Evolutionary conservation across 768 basidiomycete genomes (phyloP).

Genomic region (Mycena maculata): DNA sequence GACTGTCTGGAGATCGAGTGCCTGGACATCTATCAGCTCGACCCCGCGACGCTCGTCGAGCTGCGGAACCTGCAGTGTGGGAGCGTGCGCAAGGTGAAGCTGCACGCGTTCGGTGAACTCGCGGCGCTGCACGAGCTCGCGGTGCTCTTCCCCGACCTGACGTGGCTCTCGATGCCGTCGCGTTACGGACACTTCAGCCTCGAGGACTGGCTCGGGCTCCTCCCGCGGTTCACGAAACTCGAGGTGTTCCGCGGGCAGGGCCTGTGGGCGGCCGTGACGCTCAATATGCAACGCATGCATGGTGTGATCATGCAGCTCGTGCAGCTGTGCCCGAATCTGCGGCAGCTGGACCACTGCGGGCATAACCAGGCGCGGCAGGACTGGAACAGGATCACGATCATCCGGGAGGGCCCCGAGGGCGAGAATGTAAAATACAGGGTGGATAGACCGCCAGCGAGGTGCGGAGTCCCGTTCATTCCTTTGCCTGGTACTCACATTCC

Average conservation of each 20-base stretch:
- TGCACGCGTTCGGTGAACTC: slow-evolving; percentile 46
- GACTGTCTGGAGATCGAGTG: slow-evolving; percentile 50
- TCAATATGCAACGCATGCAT: slow-evolving; percentile 54
- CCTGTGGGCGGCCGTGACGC: slow-evolving; percentile 54
- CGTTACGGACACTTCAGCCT: slow-evolving; percentile 43
- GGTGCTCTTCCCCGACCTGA: slow-evolving; percentile 51
- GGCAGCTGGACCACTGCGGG: slow-evolving; percentile 55
- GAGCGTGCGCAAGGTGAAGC: slow-evolving; percentile 47
- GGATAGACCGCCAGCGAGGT: slow-evolving; percentile 30
- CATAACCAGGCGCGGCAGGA: slow-evolving; percentile 47
- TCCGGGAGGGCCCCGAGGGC: slow-evolving; percentile 45
- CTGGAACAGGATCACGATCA: slow-evolving; percentile 52
- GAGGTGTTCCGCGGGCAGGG: slow-evolving; percentile 57
- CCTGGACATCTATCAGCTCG: slow-evolving; percentile 48
- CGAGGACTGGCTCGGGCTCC: slow-evolving; percentile 52
- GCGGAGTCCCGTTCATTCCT: background rate
- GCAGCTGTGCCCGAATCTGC: slow-evolving; percentile 53
- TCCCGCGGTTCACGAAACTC: slow-evolving; percentile 55
- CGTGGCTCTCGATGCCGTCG: slow-evolving; percentile 54
- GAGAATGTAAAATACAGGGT: slow-evolving; percentile 50
- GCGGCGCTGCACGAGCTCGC: slow-evolving; percentile 47
- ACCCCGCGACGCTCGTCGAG: slow-evolving; percentile 43
- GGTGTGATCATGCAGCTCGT: slow-evolving; percentile 53
- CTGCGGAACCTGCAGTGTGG: slow-evolving; percentile 45
- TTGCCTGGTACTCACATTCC: background rate